Percentiles rank a stretch among this genome's conserved stretches.
These are phyloP conservation scores for Lachnellula subtilissima DNA, from an alignment of 2,329 filamentous ascomycete species.

Conservation along the genomic window DNA sequence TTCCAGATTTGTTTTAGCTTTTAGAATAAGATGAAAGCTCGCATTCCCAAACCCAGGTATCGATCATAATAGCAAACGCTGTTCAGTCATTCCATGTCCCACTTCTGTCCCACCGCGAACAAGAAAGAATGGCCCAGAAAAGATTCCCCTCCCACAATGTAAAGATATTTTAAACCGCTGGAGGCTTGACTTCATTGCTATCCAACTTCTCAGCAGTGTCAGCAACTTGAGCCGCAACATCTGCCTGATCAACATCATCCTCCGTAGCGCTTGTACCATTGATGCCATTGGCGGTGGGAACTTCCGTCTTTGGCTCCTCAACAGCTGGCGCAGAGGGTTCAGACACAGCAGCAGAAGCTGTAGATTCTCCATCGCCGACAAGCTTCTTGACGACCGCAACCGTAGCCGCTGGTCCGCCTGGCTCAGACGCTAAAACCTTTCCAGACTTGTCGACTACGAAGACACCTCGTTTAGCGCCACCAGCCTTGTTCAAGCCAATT, in stretches of 20 bases:
- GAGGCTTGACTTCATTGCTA: conserved; percentile 20
- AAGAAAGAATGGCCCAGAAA: not conserved
- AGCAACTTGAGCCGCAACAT: conserved; percentile 37
- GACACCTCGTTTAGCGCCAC: conserved; percentile 78
- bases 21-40: not conserved
- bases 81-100: not conserved
- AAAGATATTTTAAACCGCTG: conserved; percentile 4
- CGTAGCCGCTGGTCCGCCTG: conserved; percentile 73
- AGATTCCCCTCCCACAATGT: not conserved
- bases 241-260: conserved; percentile 23
- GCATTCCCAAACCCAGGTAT: not conserved
- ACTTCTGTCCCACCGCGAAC: not conserved
- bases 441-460: conserved; percentile 81
- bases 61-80: not conserved
- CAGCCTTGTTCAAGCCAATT: conserved; percentile 84
- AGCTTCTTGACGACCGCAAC: conserved; percentile 71
- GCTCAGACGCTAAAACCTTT: conserved; percentile 69
- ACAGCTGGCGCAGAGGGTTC: conserved; percentile 1
- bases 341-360: conserved; percentile 5
- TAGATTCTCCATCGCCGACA: conserved; percentile 41
- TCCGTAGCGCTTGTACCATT: conserved; percentile 23
- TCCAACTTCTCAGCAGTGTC: conserved; percentile 38
- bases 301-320: conserved; percentile 20
- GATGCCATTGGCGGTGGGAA: conserved; percentile 14
- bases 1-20: not conserved